phyloP scores from a whole-genome alignment of 148 eudicot genomes.

The Camellia granthamiana region DNA sequence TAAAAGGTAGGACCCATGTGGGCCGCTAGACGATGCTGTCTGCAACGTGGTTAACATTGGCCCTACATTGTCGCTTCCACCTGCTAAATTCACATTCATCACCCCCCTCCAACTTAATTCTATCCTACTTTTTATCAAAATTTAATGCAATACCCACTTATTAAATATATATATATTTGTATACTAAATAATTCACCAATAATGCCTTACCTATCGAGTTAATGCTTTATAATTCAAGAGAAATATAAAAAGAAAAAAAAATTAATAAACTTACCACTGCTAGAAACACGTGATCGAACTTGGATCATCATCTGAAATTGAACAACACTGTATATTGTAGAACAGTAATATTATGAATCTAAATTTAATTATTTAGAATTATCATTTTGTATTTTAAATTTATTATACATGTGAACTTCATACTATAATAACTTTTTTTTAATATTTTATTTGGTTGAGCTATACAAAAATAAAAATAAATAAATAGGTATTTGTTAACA shows the following conservation, averaged over 20 bases:
- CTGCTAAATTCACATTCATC: neutral
- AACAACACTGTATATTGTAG: no score
- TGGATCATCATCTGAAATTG: conserved; percentile 10
- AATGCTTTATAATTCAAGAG: conserved; percentile 32
- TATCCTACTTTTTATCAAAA: neutral
- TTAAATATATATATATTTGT: no score
- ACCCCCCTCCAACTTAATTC: neutral
- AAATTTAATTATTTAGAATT: neutral
- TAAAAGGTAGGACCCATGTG: no score
- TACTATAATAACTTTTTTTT: no score
- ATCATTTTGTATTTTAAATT: no score
- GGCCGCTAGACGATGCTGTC: conserved; percentile 29
- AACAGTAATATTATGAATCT: neutral
- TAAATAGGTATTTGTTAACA: no score
- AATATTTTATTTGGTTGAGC: no score
- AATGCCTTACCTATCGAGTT: conserved; percentile 38
- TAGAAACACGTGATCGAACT: conserved; percentile 35
- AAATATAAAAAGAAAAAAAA: neutral
- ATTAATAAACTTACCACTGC: conserved; percentile 19
- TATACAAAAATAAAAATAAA: no score
- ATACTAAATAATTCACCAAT: conserved; percentile 31
- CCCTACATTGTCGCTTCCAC: conserved; percentile 48
- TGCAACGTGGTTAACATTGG: conserved; percentile 58
- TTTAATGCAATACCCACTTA: neutral
- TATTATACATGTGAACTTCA: no score